Base-by-base conservation (phyloP, 176 grass and related monocot genomes). In the Pontederia crassipes region DNA sequence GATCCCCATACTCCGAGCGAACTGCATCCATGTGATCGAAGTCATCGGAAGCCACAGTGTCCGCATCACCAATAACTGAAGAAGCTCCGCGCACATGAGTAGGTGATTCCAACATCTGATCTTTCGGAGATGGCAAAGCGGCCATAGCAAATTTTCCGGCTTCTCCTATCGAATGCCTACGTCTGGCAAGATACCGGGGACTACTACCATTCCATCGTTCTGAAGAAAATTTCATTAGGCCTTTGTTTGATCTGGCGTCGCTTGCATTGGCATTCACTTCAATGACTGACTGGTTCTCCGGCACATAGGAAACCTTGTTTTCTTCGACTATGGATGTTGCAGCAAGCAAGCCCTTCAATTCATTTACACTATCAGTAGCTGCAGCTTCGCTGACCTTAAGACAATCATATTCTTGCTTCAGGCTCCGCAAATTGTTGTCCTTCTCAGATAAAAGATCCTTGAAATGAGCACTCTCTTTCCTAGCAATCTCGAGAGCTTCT, bases 361-460 rank as follows among this genome's bases (percentile, higher is more conserved):
- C 93, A 65, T 52, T 92, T 55, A 98, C 84, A 63, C 93, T 98
- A 17, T 83, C 79, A 68, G 77, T 85, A 20, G 84, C 93, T 1
- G 87, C 85, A 64, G 81, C 79, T 69, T 98, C 93, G 58, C 87
- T 98, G 77, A 98, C 84, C 80, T 88, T 92, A 69, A 98, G 52
- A 79, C 84, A 83, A 47, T 98, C 87, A 49, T 74, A 81, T 69
- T 98, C 87, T 73, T 92, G 93, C 17, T 83, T 86, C 8, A 92
- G 64, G 59, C 71, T 58, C 61, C 74, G 91, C 45, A 96, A 78
- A 24, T 78, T 69, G 54, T n/a, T 35, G 20, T 96, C 86, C 61
- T 87, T 98, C 1, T 76, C 87, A 29, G 79, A 78, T 53, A 83
- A 56, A 2, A 48, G 63, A 74, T 68, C 81, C 56, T 79, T 70